phyloP scores from a whole-genome alignment of 768 basidiomycete species.

The Dictyophora rubrovolvata region DNA sequence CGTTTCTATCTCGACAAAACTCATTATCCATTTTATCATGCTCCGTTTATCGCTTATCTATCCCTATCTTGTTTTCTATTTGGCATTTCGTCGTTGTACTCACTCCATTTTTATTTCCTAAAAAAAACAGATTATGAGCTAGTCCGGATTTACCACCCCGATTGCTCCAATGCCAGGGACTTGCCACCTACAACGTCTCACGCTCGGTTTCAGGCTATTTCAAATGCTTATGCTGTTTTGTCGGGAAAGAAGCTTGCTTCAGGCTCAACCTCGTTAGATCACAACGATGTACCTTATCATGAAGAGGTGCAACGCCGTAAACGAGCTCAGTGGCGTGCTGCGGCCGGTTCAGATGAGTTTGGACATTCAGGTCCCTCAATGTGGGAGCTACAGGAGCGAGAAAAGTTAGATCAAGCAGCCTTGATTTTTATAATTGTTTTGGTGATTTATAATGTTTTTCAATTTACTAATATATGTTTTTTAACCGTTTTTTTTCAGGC shows the following conservation, averaged over 20 bases:
- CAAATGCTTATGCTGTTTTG: slow-evolving; percentile 52
- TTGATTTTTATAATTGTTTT: slow-evolving; percentile 24
- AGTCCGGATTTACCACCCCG: slow-evolving; percentile 63
- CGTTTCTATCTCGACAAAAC: no score
- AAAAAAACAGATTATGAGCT: slow-evolving; percentile 54
- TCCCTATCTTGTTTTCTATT: neutral
- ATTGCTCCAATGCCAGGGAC: slow-evolving; percentile 36
- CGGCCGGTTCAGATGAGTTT: slow-evolving; percentile 19
- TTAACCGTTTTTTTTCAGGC: slow-evolving; percentile 19
- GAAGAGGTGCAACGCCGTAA: slow-evolving; percentile 43
- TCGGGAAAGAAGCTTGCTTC: slow-evolving; percentile 23
- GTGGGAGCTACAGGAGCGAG: slow-evolving; percentile 13
- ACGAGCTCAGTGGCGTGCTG: slow-evolving; percentile 16
- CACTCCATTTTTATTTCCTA: neutral
- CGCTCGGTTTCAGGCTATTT: slow-evolving; percentile 53
- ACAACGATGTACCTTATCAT: slow-evolving; percentile 22
- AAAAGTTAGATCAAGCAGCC: slow-evolving; percentile 29
- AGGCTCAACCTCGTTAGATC: neutral
- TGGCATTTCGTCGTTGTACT: no score
- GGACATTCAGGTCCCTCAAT: slow-evolving; percentile 5
- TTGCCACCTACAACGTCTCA: slow-evolving; percentile 39
- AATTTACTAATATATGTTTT: neutral
- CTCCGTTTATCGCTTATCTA: neutral
- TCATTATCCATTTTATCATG: neutral
- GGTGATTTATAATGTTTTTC: neutral